A percentile compares a stretch with the other conserved stretches of the same genome.
phyloP scores from a whole-genome alignment of 2,329 filamentous ascomycete species.

The Colletotrichum somersetense region DNA sequence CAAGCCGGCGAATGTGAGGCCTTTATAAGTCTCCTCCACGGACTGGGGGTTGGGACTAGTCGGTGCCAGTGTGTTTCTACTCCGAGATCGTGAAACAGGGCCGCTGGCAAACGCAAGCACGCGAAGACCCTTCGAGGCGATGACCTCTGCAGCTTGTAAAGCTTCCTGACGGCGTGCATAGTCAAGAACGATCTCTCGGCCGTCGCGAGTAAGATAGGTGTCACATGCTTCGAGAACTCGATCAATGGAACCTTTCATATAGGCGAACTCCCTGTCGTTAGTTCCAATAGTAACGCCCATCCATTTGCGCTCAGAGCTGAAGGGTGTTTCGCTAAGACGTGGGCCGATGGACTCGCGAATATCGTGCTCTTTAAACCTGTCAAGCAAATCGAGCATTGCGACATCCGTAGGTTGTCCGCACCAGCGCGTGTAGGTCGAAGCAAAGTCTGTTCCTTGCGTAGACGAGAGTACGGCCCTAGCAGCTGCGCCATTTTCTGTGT shows the following conservation, averaged over 20 bases:
- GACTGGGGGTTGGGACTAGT: slow-evolving; percentile 51
- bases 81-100: slow-evolving; percentile 64
- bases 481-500: slow-evolving; percentile 77
- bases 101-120: slow-evolving; percentile 96
- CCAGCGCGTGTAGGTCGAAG: slow-evolving; percentile 83
- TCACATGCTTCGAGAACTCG: slow-evolving; percentile 88
- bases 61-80: slow-evolving; percentile 52
- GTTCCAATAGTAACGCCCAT: slow-evolving; percentile 92
- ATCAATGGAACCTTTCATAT: slow-evolving; percentile 96
- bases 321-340: slow-evolving; percentile 87
- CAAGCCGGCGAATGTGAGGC: slow-evolving; percentile 89
- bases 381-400: slow-evolving; percentile 93
- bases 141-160: slow-evolving; percentile 81
- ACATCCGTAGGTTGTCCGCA: slow-evolving; percentile 97
- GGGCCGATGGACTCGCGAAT: slow-evolving; percentile 87
- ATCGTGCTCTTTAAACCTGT: slow-evolving; percentile 92
- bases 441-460: slow-evolving; percentile 75
- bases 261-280: slow-evolving; percentile 80
- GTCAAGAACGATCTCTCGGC: slow-evolving; percentile 88
- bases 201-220: slow-evolving; percentile 88
- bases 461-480: slow-evolving; percentile 88
- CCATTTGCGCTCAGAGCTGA: slow-evolving; percentile 98
- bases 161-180: slow-evolving; percentile 80
- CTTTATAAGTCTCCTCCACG: slow-evolving; percentile 78
- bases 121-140: slow-evolving; percentile 90